phyloP scores from a whole-genome alignment of 345 rosid genomes.

The Acer yangbiense region DNA sequence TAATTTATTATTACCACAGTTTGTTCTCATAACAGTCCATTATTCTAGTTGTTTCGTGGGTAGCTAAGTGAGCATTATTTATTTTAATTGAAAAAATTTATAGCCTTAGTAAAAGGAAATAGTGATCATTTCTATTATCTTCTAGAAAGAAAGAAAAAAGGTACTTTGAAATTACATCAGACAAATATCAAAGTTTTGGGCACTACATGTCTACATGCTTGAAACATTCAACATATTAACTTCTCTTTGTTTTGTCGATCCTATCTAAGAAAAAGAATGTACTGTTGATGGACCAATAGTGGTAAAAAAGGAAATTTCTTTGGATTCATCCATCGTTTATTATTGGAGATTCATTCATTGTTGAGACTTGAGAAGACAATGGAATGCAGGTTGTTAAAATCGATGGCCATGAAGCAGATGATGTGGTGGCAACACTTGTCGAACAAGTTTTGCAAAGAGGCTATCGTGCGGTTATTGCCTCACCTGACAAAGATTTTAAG shows the following conservation, averaged over 20 bases:
- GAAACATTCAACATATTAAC: not conserved
- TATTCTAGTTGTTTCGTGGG: not conserved
- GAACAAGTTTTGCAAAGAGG: conserved; percentile 73
- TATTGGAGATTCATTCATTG: not conserved
- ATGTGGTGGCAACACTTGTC: conserved; percentile 80
- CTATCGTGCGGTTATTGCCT: conserved; percentile 70
- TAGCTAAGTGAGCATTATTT: not conserved
- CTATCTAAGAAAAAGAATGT: not conserved
- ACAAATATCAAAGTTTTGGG: not conserved
- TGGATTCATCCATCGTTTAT: conserved; percentile 10
- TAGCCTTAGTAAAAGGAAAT: not conserved
- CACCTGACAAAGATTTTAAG: conserved; percentile 98
- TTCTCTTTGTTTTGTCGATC: not conserved
- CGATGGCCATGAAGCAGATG: conserved; percentile 88
- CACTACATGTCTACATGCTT: not conserved
- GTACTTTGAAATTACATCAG: not conserved
- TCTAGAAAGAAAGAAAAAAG: not conserved
- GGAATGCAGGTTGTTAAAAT: conserved; percentile 65
- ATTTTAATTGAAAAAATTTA: not conserved
- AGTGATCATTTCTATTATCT: not conserved
- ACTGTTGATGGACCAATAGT: not conserved
- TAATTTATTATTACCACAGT: not conserved
- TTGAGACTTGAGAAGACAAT: conserved; percentile 16
- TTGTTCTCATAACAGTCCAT: not conserved
- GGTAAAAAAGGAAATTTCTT: not conserved